Conservation (phyloP, 495 filamentous ascomycete species). For the Aspergillus heteromorphus region DNA sequence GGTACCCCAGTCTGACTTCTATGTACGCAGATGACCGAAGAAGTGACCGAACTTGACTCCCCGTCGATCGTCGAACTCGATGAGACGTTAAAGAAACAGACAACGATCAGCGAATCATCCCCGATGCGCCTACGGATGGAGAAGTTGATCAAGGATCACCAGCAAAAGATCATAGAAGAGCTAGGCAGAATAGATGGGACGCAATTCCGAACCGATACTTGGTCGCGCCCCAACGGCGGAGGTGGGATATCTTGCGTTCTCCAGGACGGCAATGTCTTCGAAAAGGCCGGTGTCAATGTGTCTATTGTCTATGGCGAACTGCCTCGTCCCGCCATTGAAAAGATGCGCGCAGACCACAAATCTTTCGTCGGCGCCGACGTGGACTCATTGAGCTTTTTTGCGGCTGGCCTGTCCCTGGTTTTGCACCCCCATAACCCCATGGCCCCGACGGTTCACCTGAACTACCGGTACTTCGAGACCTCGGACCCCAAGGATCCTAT, state of each 20-base stretch:
- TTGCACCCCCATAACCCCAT: constrained; percentile 91
- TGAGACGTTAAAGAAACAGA: constrained; percentile 38
- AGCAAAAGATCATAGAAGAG: constrained; percentile 75
- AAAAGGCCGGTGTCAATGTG: constrained; percentile 96
- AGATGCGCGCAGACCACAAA: constrained; percentile 96
- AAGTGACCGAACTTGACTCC: constrained; percentile 49
- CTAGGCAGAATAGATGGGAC: constrained; percentile 78
- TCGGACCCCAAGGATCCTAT: constrained; percentile 51
- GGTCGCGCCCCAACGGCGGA: constrained; percentile 82
- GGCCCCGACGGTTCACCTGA: constrained; percentile 95
- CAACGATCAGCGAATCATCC: constrained; percentile 52
- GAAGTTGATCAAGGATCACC: constrained; percentile 85
- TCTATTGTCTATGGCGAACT: constrained; percentile 91
- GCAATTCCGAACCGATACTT: constrained; percentile 76
- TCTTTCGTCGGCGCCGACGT: constrained; percentile 68
- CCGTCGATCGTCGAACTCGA: constrained; percentile 53
- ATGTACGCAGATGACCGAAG: constrained; percentile 36
- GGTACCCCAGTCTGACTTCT: constrained; percentile 9
- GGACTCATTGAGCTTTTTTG: constrained; percentile 87
- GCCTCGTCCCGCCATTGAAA: constrained; percentile 77
- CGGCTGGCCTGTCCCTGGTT: constrained; percentile 86
- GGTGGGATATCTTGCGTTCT: constrained; percentile 86
- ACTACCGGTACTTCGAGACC: constrained; percentile 99
- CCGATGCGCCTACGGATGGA: constrained; percentile 99
- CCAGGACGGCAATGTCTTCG: constrained; percentile 93